These are phyloP conservation scores for Passalora sequoiae DNA, from an alignment of 2,329 filamentous ascomycete species.

Conservation along the genomic window DNA sequence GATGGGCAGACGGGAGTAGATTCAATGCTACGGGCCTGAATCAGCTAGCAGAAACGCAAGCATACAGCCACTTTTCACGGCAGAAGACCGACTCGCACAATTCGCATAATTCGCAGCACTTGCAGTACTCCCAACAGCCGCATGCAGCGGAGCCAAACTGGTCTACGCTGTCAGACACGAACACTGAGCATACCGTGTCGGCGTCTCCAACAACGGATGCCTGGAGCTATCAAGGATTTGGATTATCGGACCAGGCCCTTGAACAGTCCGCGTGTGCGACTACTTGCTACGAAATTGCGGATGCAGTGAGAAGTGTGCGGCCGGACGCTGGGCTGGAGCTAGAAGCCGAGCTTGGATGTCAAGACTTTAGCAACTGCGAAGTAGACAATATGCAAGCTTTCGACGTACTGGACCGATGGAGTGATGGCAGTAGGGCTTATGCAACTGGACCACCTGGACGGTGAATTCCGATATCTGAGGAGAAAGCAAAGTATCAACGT, in stretches of 20 bases:
- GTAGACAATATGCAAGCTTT: constrained; percentile 42
- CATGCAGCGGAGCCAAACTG: too few species aligned
- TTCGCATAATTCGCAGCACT: too few species aligned
- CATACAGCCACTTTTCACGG: too few species aligned
- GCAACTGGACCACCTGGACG: not conserved
- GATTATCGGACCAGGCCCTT: too few species aligned
- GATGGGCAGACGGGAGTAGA: not conserved
- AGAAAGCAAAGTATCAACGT: constrained; percentile 54
- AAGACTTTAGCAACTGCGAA: constrained; percentile 36
- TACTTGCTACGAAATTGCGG: constrained; percentile 41
- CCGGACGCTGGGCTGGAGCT: constrained; percentile 35
- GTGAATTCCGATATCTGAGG: constrained; percentile 67
- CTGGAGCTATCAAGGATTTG: too few species aligned
- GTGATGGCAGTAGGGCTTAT: not conserved
- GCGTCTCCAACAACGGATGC: too few species aligned
- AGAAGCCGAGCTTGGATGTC: constrained; percentile 39
- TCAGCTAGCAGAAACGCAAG: not conserved
- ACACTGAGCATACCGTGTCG: too few species aligned
- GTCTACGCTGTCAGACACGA: too few species aligned
- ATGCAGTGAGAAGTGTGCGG: constrained; percentile 43
- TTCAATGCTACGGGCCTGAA: not conserved
- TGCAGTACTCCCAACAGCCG: too few species aligned
- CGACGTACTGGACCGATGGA: constrained; percentile 41
- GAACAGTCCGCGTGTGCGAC: too few species aligned
- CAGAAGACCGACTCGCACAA: too few species aligned